Evolutionary conservation across 208 protist species (phyloP).

Genomic region (Polymyxa betae): DNA sequence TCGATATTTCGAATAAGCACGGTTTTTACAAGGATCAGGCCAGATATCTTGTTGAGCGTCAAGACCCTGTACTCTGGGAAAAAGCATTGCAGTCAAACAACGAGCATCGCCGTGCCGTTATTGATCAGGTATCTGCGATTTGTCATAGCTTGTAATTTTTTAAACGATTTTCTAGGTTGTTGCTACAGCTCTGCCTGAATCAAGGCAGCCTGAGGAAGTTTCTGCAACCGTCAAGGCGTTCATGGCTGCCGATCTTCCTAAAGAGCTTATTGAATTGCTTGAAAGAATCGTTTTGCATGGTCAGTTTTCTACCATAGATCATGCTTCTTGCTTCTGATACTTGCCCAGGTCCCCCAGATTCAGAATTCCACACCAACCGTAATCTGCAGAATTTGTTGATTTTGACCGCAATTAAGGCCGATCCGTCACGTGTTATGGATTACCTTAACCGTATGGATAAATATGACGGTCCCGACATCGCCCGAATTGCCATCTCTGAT

Average conservation of each 20-base stretch:
- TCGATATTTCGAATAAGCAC: constrained; percentile 91
- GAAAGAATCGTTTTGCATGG: constrained; percentile 99
- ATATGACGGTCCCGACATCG: constrained; percentile 97
- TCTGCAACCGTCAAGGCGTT: constrained; percentile 97
- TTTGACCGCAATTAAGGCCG: constrained; percentile 97
- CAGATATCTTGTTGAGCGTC: constrained; percentile 94
- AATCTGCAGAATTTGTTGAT: constrained; percentile 99
- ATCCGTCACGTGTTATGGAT: constrained; percentile 89
- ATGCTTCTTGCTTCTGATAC: background rate
- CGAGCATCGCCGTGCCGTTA: constrained; percentile 83
- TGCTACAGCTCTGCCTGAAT: constrained; percentile 95
- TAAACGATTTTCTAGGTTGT: constrained; percentile 84
- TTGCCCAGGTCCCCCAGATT: constrained; percentile 56
- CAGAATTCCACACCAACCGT: constrained; percentile 92
- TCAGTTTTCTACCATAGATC: background rate
- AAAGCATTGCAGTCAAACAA: constrained; percentile 90
- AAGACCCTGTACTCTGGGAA: constrained; percentile 95
- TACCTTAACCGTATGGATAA: constrained; percentile 98
- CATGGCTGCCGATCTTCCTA: constrained; percentile 97
- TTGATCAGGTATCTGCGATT: constrained; percentile 82
- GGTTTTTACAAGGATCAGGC: constrained; percentile 92
- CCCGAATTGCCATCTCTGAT: constrained; percentile 86
- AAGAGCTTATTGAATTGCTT: constrained; percentile 98
- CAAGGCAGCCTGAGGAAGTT: constrained; percentile 93
- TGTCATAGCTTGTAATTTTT: background rate